phyloP scores from a whole-genome alignment of 208 protist genomes.

The Trypanosoma platydactyli region DNA sequence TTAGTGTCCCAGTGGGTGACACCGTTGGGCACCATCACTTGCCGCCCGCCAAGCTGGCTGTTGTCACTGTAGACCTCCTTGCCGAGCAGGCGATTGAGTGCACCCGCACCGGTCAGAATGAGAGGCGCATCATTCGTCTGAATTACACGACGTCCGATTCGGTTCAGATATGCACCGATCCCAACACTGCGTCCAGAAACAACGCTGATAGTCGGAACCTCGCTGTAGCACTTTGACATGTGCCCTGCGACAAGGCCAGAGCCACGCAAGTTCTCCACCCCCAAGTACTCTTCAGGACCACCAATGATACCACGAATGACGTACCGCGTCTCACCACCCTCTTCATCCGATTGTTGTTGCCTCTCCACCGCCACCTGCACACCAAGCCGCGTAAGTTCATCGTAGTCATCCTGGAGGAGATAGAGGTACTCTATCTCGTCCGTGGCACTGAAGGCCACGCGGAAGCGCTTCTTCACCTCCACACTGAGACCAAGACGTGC shows the following conservation, averaged over 20 bases:
- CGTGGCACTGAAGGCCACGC: constrained; percentile 85
- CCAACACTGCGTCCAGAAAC: constrained; percentile 97
- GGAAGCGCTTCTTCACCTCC: constrained; percentile 92
- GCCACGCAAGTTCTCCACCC: constrained; percentile 97
- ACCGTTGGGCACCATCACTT: constrained; percentile 98
- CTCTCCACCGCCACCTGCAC: constrained; percentile 39
- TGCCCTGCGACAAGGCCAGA: constrained; percentile 97
- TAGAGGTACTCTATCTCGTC: constrained; percentile 96
- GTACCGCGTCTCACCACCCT: constrained; percentile 79
- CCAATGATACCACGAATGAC: constrained; percentile 94
- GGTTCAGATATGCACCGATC: constrained; percentile 98
- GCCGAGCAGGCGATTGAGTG: constrained; percentile 94
- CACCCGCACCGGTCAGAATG: constrained; percentile 94
- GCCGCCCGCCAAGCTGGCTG: constrained; percentile 95
- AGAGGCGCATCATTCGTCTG: constrained; percentile 93
- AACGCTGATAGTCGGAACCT: constrained; percentile 97
- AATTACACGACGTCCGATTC: constrained; percentile 96
- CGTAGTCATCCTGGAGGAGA: constrained; percentile 88
- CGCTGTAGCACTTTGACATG: constrained; percentile 96
- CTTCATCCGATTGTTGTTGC: constrained; percentile 31
- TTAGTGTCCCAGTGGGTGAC: constrained; percentile 90
- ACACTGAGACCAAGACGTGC: constrained; percentile 95
- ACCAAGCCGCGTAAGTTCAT: constrained; percentile 31
- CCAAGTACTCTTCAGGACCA: constrained; percentile 89
- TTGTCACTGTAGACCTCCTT: constrained; percentile 97